Evolutionary conservation across 2,329 filamentous ascomycete species (phyloP), one percentile per base, ranked within the genome.

Genomic region (Claviceps sp.): DNA sequence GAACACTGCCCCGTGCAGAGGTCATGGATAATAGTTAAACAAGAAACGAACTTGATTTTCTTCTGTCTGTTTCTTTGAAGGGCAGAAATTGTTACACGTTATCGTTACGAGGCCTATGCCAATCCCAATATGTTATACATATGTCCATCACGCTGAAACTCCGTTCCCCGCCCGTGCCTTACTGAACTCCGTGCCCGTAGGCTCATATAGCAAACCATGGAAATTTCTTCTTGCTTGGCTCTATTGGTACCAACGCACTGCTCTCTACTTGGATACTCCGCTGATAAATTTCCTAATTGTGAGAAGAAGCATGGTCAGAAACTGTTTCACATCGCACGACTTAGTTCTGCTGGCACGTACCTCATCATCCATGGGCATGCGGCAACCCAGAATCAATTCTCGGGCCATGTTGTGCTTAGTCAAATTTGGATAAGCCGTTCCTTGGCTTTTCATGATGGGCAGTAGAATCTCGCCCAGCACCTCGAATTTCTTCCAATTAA

Each of bases 401-500:
- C 83, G 77, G 4, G 86, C 79, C 50, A 78, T 75, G 54, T 91
- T 84, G 60, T 85, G 83, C 60, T 77, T 82, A 37, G 73, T 72
- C 55, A 91, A 71, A 55, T 83, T 85, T 26, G 81, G 79, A 60
- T 96, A 96, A 5, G 88, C 83, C 48, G 82, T 82, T 51, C 86
- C 86, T 67, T 97, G 90, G 61, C 91, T 95, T 68, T 84, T 85
- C 78, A 96, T 94, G 51, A 98, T 83, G 2, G 88, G 85, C 54
- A 96, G 74, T 50, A 97, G 78, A 5, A 96, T 86, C 60, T 97
- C 91, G 6, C 90, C 90, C 68, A 97, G 82, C 37, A 98, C 85
- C 67, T 97, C 91, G 61, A 97, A 98, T 65, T 98, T 98, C 68
- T 85, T 89, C 93, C 93, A 98, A 65, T 97, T 97, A 64, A 98